Evolutionary conservation across 768 basidiomycete genomes (phyloP).

Genomic region (Lactifluus echinatus): DNA sequence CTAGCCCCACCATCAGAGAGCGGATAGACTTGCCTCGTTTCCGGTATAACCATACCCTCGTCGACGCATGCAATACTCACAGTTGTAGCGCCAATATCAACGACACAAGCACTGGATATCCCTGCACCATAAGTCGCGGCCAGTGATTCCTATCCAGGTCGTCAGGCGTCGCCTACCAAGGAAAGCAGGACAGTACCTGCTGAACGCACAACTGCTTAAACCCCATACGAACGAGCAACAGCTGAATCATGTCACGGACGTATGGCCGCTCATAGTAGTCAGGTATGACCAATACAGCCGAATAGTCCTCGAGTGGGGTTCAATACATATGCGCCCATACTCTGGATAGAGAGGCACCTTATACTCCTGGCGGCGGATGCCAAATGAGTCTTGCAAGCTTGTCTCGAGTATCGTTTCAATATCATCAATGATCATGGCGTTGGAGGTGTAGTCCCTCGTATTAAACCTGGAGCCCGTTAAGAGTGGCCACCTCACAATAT

Average conservation of each 20-base stretch:
- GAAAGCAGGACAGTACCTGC: constrained; percentile 45
- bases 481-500: constrained; percentile 65
- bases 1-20: not conserved
- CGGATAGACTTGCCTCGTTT: constrained; percentile 58
- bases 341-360: constrained; percentile 38
- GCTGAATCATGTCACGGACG: constrained; percentile 64
- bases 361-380: constrained; percentile 44
- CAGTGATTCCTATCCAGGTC: constrained; percentile 62
- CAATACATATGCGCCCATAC: constrained; percentile 2
- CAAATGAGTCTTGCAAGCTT: constrained; percentile 53
- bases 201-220: constrained; percentile 92
- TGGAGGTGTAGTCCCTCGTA: constrained; percentile 61
- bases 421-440: constrained; percentile 67
- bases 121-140: constrained; percentile 95
- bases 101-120: constrained; percentile 89
- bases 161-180: constrained; percentile 1
- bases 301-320: constrained; percentile 54
- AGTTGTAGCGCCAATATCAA: constrained; percentile 82
- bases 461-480: constrained; percentile 80
- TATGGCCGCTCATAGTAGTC: constrained; percentile 86
- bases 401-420: constrained; percentile 58
- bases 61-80: constrained; percentile 91
- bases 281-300: constrained; percentile 81
- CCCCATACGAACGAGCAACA: constrained; percentile 70
- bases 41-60: constrained; percentile 80